phyloP scores from a whole-genome alignment of 805 yeast species.

The baker's yeast (Saccharomyces cerevisiae) region DNA sequence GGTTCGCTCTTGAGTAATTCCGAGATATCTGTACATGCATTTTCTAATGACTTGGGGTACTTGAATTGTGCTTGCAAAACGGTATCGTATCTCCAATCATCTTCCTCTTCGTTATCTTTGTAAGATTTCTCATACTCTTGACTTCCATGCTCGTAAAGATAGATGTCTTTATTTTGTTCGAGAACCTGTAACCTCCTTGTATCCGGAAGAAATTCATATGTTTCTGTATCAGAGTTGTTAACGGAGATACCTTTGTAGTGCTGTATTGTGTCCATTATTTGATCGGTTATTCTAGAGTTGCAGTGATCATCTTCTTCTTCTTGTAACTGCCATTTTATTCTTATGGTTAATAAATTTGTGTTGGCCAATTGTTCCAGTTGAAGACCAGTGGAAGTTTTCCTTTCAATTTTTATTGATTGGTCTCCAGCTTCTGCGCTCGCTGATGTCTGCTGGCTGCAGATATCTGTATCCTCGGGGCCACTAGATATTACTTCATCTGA shows the following conservation, averaged over 20 bases:
- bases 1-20: neutral
- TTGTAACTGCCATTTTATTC: constrained; percentile 17
- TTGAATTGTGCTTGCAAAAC: constrained; percentile 25
- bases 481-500: neutral
- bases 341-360: constrained; percentile 20
- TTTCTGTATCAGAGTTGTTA: constrained; percentile 17
- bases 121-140: constrained; percentile 14
- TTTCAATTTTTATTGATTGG: neutral
- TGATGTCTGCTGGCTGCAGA: neutral
- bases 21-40: constrained; percentile 6
- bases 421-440: constrained; percentile 2
- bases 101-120: constrained; percentile 3
- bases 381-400: neutral
- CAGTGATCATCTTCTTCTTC: neutral
- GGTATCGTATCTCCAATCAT: constrained; percentile 17
- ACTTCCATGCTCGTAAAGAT: constrained; percentile 20
- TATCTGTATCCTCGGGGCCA: neutral
- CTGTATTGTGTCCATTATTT: constrained; percentile 2
- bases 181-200: constrained; percentile 15
- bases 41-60: constrained; percentile 8
- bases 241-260: constrained; percentile 16
- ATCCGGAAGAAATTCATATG: constrained; percentile 25
- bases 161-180: constrained; percentile 14
- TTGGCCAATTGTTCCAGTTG: constrained; percentile 26
- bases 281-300: neutral